Conservation (phyloP, 192 early-diverging fungal genomes). For the Linnemannia zychae region DNA sequence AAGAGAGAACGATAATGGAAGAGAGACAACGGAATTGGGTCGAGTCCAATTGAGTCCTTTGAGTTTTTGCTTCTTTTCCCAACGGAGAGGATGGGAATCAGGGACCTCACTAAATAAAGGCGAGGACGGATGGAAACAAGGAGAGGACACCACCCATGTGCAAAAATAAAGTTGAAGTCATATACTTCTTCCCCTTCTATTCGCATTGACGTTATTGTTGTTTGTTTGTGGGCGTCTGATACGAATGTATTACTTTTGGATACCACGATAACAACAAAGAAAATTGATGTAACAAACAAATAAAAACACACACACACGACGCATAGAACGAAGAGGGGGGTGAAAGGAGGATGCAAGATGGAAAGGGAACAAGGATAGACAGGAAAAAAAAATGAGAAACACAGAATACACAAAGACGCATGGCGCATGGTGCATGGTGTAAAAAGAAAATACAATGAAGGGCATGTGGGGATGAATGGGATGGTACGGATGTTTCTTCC, state of each 20-base stretch:
- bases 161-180: not conserved
- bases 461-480: constrained; percentile 1
- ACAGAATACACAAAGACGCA: not conserved
- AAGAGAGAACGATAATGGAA: not conserved
- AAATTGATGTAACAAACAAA: not conserved
- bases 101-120: not conserved
- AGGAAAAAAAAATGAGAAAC: not conserved
- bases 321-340: not conserved
- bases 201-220: not conserved
- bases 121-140: not conserved
- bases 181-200: not conserved
- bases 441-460: not conserved
- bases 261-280: not conserved
- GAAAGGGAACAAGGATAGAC: constrained; percentile 4
- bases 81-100: not conserved
- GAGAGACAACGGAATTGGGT: not conserved
- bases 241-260: not conserved
- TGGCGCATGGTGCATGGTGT: not conserved
- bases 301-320: not conserved
- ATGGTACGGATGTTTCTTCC: not conserved
- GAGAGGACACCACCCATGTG: not conserved
- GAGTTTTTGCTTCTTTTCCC: not conserved
- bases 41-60: not conserved
- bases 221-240: not conserved
- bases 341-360: not conserved